Conservation (phyloP, 208 protist genomes). For the Trypanosoma melophagium region DNA sequence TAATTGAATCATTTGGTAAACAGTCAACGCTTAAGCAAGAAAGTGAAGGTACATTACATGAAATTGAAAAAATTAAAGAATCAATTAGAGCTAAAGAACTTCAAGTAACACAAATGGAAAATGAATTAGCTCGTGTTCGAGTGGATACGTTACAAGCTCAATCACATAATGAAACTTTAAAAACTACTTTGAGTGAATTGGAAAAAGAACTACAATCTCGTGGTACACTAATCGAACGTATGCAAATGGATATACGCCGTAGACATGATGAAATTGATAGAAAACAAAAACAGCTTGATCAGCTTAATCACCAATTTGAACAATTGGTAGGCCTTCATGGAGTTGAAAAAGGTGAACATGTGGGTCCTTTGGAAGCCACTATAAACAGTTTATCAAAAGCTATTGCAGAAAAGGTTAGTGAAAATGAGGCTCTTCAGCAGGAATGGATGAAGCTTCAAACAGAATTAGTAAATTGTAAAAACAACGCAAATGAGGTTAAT, state of each 20-base stretch:
- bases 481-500: conserved; percentile 82
- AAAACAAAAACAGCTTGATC: conserved; percentile 95
- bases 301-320: conserved; percentile 95
- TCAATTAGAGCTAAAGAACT: conserved; percentile 92
- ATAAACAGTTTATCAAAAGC: conserved; percentile 94
- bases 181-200: conserved; percentile 80
- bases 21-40: conserved; percentile 94
- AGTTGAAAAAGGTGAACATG: conserved; percentile 82
- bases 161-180: conserved; percentile 91
- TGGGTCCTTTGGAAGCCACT: conserved; percentile 93
- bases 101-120: conserved; percentile 93
- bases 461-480: conserved; percentile 93
- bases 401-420: conserved; percentile 85
- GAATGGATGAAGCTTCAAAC: conserved; percentile 95
- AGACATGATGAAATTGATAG: conserved; percentile 95
- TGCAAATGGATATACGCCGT: conserved; percentile 94
- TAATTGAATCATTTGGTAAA: conserved; percentile 86
- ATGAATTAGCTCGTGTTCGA: conserved; percentile 94
- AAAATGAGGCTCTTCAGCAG: conserved; percentile 93
- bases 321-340: conserved; percentile 69
- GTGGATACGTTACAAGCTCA: conserved; percentile 94
- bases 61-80: conserved; percentile 91
- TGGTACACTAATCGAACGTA: conserved; percentile 90
- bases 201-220: conserved; percentile 91
- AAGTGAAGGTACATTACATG: conserved; percentile 80